Conservation (phyloP, 805 yeast genomes). For the Torulaspora microellipsoides region DNA sequence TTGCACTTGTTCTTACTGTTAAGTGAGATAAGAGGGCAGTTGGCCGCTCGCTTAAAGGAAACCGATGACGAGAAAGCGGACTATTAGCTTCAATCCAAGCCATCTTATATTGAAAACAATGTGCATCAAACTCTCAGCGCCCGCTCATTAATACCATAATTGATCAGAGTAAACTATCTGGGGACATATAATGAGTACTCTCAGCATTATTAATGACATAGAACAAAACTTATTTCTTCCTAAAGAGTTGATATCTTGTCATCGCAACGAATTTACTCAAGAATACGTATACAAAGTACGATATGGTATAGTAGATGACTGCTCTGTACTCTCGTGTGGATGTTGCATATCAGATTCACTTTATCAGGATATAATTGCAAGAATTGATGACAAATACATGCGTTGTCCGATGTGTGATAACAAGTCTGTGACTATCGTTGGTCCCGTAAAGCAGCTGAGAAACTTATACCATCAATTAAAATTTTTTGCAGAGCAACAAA, state of each 20-base stretch:
- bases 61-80: no score
- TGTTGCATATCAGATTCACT: slow-evolving; percentile 26
- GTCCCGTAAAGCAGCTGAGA: slow-evolving; percentile 36
- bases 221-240: slow-evolving; percentile 30
- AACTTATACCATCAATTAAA: slow-evolving; percentile 27
- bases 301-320: slow-evolving; percentile 25
- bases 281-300: slow-evolving; percentile 19
- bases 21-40: no score
- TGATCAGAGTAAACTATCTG: background rate
- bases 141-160: background rate
- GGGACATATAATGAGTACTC: slow-evolving; percentile 5
- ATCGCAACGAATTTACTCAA: slow-evolving; percentile 10
- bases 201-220: slow-evolving; percentile 18
- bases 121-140: background rate
- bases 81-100: no score
- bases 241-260: slow-evolving; percentile 16
- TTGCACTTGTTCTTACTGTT: no score
- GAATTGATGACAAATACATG: slow-evolving; percentile 7
- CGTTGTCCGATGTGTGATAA: slow-evolving; percentile 38
- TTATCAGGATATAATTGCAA: slow-evolving; percentile 10
- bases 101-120: no score
- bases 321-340: slow-evolving; percentile 29
- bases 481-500: slow-evolving; percentile 8
- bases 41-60: no score
- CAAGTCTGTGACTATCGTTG: slow-evolving; percentile 22